Conservation (phyloP, 2,329 filamentous ascomycete species). For the Myriangium duriaei region DNA sequence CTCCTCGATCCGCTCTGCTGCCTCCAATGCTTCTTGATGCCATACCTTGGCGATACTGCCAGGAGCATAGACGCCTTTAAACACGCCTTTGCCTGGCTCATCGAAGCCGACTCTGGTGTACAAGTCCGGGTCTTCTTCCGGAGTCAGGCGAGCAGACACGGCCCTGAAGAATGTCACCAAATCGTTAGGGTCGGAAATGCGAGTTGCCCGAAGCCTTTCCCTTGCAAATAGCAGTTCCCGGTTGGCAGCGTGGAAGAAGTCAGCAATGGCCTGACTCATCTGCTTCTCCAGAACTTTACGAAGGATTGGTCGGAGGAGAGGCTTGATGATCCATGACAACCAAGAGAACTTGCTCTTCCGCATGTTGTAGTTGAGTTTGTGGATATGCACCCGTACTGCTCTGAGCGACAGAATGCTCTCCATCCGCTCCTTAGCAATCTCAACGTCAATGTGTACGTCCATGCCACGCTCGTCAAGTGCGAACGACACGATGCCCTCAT, state of each 20-base stretch:
- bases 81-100: slow-evolving; percentile 50
- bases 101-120: slow-evolving; percentile 61
- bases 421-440: slow-evolving; percentile 63
- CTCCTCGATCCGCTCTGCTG: slow-evolving; percentile 62
- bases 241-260: slow-evolving; percentile 61
- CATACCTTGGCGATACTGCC: slow-evolving; percentile 83
- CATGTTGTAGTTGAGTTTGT: slow-evolving; percentile 73
- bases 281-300: slow-evolving; percentile 68
- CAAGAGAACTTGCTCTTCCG: slow-evolving; percentile 63
- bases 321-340: slow-evolving; percentile 72
- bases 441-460: slow-evolving; percentile 73
- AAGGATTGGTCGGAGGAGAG: slow-evolving; percentile 67
- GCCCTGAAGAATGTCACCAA: slow-evolving; percentile 72
- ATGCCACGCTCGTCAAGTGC: slow-evolving; percentile 75
- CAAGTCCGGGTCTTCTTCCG: slow-evolving; percentile 61
- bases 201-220: slow-evolving; percentile 72
- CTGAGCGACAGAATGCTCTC: slow-evolving; percentile 73
- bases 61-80: slow-evolving; percentile 75
- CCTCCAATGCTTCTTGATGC: slow-evolving; percentile 63
- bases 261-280: slow-evolving; percentile 57
- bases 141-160: slow-evolving; percentile 61
- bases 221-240: slow-evolving; percentile 76
- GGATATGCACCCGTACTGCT: slow-evolving; percentile 65
- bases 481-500: slow-evolving; percentile 78
- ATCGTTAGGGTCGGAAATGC: slow-evolving; percentile 69